These are phyloP conservation scores for Cinchona pubescens DNA, from an alignment of 257 asterid genomes.

Conservation along the genomic window DNA sequence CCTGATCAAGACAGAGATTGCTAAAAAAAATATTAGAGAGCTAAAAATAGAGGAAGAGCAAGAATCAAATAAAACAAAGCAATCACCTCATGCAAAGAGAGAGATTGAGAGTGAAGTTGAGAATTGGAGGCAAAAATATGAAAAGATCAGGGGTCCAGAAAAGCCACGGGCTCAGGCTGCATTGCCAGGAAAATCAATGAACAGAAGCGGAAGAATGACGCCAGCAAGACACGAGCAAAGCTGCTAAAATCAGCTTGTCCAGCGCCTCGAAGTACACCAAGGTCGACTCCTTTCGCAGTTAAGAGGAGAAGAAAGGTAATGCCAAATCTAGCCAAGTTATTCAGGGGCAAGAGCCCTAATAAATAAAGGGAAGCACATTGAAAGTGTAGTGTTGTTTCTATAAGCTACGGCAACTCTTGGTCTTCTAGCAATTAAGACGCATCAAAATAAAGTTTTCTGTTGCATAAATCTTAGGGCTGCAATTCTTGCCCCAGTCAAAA, in stretches of 20 bases:
- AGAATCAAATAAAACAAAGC: conserved; percentile 34
- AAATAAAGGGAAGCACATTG: neutral
- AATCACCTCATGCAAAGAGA: conserved; percentile 28
- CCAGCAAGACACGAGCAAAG: conserved; percentile 49
- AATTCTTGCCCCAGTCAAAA: conserved; percentile 7
- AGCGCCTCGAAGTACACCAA: conserved; percentile 31
- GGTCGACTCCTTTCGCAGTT: conserved; percentile 46
- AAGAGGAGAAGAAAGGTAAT: conserved; percentile 60
- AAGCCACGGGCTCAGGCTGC: conserved; percentile 22
- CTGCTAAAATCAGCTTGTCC: conserved; percentile 49
- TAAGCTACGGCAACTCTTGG: neutral
- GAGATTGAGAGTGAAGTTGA: conserved; percentile 40
- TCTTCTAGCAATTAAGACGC: neutral
- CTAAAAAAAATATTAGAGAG: conserved; percentile 51
- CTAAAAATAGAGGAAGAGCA: conserved; percentile 43
- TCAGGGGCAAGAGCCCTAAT: conserved; percentile 20
- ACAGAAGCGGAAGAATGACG: conserved; percentile 39
- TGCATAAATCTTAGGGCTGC: neutral
- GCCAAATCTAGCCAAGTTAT: conserved; percentile 26
- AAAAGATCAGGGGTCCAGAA: conserved; percentile 31
- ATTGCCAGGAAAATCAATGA: conserved; percentile 31
- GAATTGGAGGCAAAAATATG: conserved; percentile 41
- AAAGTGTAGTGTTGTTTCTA: neutral
- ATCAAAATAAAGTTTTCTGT: conserved; percentile 6
- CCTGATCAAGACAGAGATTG: conserved; percentile 47